A percentile compares a stretch with the other conserved stretches of the same genome.
Evolutionary conservation across 2,329 filamentous ascomycete species (phyloP).

Genomic region (Paracamarosporium sp.): DNA sequence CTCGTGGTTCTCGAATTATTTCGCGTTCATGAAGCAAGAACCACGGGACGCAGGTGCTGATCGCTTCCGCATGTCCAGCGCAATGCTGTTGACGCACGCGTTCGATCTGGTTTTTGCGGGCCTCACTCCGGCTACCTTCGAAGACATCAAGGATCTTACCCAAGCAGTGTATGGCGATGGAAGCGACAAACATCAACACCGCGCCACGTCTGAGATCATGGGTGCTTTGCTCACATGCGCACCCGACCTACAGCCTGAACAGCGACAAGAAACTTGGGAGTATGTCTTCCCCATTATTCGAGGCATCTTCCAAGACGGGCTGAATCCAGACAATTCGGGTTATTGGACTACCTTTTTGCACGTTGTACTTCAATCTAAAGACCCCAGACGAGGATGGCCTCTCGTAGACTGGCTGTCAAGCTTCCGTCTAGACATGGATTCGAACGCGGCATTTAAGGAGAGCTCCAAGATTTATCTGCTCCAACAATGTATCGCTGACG

Average conservation of each 20-base stretch:
- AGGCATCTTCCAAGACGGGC: constrained; percentile 83
- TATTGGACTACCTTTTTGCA: constrained; percentile 98
- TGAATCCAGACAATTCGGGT: constrained; percentile 91
- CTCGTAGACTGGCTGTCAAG: constrained; percentile 81
- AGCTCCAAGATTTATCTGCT: constrained; percentile 93
- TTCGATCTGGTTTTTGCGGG: constrained; percentile 89
- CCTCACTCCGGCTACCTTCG: constrained; percentile 77
- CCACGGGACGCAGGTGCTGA: constrained; percentile 82
- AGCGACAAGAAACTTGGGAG: constrained; percentile 80
- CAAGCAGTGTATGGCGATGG: constrained; percentile 85
- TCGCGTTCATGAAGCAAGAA: constrained; percentile 95
- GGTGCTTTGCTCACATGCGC: constrained; percentile 83
- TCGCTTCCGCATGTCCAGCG: constrained; percentile 87
- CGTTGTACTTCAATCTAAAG: constrained; percentile 84
- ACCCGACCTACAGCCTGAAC: constrained; percentile 75
- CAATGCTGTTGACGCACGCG: constrained; percentile 84
- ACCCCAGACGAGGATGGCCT: constrained; percentile 86
- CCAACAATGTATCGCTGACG: constrained; percentile 84
- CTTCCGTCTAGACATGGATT: constrained; percentile 91
- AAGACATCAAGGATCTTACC: constrained; percentile 85
- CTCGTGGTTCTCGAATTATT: constrained; percentile 86
- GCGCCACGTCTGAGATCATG: constrained; percentile 92
- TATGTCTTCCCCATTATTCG: constrained; percentile 90
- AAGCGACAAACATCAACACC: constrained; percentile 96
- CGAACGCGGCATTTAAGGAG: constrained; percentile 98